Percentiles rank a stretch among this genome's conserved stretches.
Conservation (phyloP, 1,284 basidiomycete species). For the Chalciporus piperatoides region DNA sequence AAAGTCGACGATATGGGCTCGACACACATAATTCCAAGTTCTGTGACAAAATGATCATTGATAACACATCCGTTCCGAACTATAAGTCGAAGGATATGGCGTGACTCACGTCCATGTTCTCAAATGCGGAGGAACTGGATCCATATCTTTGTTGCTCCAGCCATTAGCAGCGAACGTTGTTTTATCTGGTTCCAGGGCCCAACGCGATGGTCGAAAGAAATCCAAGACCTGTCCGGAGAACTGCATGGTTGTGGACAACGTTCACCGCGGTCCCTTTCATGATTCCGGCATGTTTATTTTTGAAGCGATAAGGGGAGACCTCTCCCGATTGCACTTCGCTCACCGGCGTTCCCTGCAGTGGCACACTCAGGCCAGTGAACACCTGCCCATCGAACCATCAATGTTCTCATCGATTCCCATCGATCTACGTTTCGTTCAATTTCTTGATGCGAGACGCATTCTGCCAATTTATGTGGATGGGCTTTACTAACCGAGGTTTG, state of each 20-base stretch:
- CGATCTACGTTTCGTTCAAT: too few relatives aligned
- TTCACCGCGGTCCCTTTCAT: not conserved
- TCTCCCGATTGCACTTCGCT: too few relatives aligned
- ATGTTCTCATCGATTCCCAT: too few relatives aligned
- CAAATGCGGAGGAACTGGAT: slow-evolving; percentile 55
- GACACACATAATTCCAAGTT: slow-evolving; percentile 29
- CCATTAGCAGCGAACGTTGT: slow-evolving; percentile 47
- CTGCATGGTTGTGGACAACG: not conserved
- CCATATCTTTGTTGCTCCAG: slow-evolving; percentile 76
- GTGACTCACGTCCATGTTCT: slow-evolving; percentile 53
- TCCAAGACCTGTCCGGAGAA: not conserved
- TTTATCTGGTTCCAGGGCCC: slow-evolving; percentile 43
- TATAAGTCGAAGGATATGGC: not conserved
- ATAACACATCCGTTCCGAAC: not conserved
- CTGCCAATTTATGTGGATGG: too few relatives aligned
- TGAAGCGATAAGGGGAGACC: not conserved
- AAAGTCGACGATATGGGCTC: not conserved
- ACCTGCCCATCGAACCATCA: too few relatives aligned
- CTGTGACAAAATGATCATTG: slow-evolving; percentile 11
- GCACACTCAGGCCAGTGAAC: too few relatives aligned
- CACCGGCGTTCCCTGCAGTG: too few relatives aligned
- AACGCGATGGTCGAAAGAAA: slow-evolving; percentile 21
- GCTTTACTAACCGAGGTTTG: too few relatives aligned
- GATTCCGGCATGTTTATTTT: slow-evolving; percentile 1
- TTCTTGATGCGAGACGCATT: too few relatives aligned